Conservation (phyloP, 2,329 filamentous ascomycete species). For the Ustilaginoidea virens region DNA sequence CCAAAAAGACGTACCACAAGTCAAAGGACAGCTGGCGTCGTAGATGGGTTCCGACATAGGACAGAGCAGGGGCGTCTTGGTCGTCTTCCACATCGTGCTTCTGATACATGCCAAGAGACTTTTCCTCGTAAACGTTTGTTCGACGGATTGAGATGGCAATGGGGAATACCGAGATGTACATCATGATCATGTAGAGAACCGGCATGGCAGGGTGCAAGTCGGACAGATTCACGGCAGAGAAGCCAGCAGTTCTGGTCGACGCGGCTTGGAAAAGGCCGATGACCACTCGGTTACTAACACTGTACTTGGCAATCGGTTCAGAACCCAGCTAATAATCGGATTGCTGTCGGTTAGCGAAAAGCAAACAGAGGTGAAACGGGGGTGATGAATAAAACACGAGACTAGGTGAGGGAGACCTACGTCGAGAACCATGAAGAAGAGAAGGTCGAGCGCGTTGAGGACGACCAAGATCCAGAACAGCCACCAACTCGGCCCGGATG, state of each 20-base stretch:
- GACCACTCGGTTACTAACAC: constrained; percentile 61
- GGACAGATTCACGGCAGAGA: constrained; percentile 64
- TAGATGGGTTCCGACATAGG: constrained; percentile 82
- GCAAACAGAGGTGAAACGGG: background rate
- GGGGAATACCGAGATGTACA: constrained; percentile 96
- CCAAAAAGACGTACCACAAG: constrained; percentile 90
- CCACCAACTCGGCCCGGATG: constrained; percentile 86
- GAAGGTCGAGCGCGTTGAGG: constrained; percentile 70
- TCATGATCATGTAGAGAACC: constrained; percentile 93
- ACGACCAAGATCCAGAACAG: constrained; percentile 72
- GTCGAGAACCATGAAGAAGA: constrained; percentile 89
- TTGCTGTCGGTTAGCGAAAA: background rate
- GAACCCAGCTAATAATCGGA: constrained; percentile 47
- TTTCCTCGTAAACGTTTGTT: constrained; percentile 95
- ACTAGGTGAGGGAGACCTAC: constrained; percentile 43
- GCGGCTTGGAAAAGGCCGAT: constrained; percentile 84
- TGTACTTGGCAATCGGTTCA: constrained; percentile 48
- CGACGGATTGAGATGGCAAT: constrained; percentile 89
- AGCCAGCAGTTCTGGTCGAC: constrained; percentile 81
- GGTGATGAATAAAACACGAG: background rate
- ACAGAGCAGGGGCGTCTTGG: constrained; percentile 44
- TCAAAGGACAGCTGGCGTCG: constrained; percentile 91
- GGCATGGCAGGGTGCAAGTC: constrained; percentile 79
- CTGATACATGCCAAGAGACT: constrained; percentile 60
- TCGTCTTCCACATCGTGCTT: constrained; percentile 31